Base-by-base conservation (phyloP, 1,284 basidiomycete species). In the Xanthoconium separans region DNA sequence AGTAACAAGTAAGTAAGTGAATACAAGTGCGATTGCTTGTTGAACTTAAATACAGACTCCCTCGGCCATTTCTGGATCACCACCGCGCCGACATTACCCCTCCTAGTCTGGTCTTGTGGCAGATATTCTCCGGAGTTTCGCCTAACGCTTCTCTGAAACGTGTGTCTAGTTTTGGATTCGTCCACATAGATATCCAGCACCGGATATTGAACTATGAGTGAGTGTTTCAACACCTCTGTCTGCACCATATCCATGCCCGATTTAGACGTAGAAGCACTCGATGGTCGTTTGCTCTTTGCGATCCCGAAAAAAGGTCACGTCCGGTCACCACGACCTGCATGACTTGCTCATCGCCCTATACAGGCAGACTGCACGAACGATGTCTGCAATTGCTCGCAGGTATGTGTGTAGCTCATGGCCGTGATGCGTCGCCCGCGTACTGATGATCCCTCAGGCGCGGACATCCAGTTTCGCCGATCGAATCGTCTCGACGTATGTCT, bases 291-390 rank as follows among this genome's bases (percentile, higher is more conserved):
- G 54, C 77, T 99, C 33, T 96, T 99, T 66, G 96, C 96, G 7
- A 93, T 99, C 63, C 96, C 96, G 1, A 99, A 99, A 78, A 99
- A 99, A 84, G 96, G 95, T 89, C 56, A 8, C 18, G 47, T 44
- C 43, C 36, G 51, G 43, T 48, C 50, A 31, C 0, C 30, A 9
- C n/a, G 12, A 20, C n/a, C 48, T 39, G 36, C 43, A 37, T 20
- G n/a, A 2, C 15, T 15, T 22, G 7, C 44, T 60, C 40, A 63
- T 64, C 45, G 2, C 60, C 20, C 3, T 1, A 27, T 47, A 39
- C 64, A 93, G 93, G 93, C 55, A 81, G 96, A 61, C 78, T 99
- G 57, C 85, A 98, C 68, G 95, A 98, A 56, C 97, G 95, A 75
- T 96, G 94, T 62, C 62, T 98, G 40, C 84, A 91, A 65, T 74